phyloP scores from a whole-genome alignment of 2,329 filamentous ascomycete species.

The Pseudogymnoascus verrucosus region DNA sequence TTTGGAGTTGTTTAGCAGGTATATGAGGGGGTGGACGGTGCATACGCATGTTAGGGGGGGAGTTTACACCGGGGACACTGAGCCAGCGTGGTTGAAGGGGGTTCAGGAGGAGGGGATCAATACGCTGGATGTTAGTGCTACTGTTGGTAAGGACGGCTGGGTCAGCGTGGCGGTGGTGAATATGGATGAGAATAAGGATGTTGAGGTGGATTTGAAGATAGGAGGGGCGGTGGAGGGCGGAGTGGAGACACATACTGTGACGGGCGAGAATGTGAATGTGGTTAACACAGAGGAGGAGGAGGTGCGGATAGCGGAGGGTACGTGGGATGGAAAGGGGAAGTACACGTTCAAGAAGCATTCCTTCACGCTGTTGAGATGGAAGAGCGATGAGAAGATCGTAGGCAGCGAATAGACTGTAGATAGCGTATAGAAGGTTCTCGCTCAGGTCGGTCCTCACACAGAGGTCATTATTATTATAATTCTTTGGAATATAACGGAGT shows the following conservation, averaged over 20 bases:
- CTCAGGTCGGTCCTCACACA: background rate
- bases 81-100: conserved; percentile 56
- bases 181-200: conserved; percentile 51
- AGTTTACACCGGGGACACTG: conserved; percentile 59
- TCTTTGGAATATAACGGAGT: too few species aligned
- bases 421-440: background rate
- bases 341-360: conserved; percentile 64
- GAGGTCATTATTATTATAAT: background rate
- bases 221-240: conserved; percentile 40
- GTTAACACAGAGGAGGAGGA: conserved; percentile 57
- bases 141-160: conserved; percentile 48
- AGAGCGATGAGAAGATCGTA: conserved; percentile 24
- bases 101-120: conserved; percentile 57
- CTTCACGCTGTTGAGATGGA: conserved; percentile 56
- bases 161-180: conserved; percentile 68
- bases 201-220: conserved; percentile 47
- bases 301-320: conserved; percentile 51
- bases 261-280: conserved; percentile 46
- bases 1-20: conserved; percentile 51
- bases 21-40: conserved; percentile 66
- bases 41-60: conserved; percentile 55
- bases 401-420: conserved; percentile 13
- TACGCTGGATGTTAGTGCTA: conserved; percentile 61
- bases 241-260: conserved; percentile 56
- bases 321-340: conserved; percentile 54